Evolutionary conservation across 1,284 basidiomycete species (phyloP), one percentile per base, ranked within the genome.

Genomic region (Acaromyces ingoldii): DNA sequence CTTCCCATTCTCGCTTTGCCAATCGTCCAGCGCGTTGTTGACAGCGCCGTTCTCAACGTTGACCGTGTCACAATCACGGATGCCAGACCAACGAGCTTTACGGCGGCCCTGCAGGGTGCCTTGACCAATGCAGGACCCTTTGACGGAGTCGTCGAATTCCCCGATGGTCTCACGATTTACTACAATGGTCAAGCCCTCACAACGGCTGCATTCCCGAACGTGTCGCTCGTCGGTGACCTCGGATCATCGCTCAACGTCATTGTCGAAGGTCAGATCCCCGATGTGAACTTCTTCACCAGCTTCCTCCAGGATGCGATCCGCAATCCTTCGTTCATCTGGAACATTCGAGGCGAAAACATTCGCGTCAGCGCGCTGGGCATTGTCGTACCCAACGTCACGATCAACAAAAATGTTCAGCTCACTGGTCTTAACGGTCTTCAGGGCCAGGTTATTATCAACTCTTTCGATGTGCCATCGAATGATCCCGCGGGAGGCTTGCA

Each of bases 121-220:
- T 85, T 88, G 63, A 82, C 80, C n/a, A 82, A 86, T 54, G 81
- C 86, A 19, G 86, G 87, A 28, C 86, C 86, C 39, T 88, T 88
- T 66, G 85, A 89, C 60, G 87, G 85, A 2, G 79, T 75, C 11
- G 87, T 88, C 65, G 77, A 79, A 10, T 88, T 88, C 75, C 80
- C 81, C 1, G 73, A 79, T 29, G 87, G 87, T 9, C 76, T 88
- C 34, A 79, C 79, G 3, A 81, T 89, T 38, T 78, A 78, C 25
- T 88, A 85, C 85, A 76, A 79, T 41, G 83, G 82, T 2, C 77
- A 80, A 58, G 72, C 79, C 6, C 78, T 88, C 2, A 86, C 86
- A 4, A 80, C 76, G 42, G 82, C 88, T 55, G 79, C 80, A 39
- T 83, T 88, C 82, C 79, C 80, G 15, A 80, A 84, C 61, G 59